Percentiles rank a stretch among this genome's conserved stretches.
These are phyloP conservation scores for Westerdykella aurantiaca DNA, from an alignment of 2,329 filamentous ascomycete genomes.

Conservation along the genomic window DNA sequence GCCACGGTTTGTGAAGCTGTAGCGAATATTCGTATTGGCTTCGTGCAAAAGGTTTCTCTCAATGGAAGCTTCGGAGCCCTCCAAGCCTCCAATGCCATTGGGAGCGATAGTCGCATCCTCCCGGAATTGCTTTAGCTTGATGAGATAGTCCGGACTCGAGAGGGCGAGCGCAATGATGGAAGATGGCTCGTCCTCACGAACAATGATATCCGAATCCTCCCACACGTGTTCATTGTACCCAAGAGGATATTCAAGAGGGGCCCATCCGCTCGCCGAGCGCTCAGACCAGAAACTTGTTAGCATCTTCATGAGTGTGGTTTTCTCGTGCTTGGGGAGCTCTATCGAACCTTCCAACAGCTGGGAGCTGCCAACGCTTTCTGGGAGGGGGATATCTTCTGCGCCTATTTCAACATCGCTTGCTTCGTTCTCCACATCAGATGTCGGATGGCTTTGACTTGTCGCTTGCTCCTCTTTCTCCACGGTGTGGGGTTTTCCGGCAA, in stretches of 20 bases:
- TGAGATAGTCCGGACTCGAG: conserved; percentile 78
- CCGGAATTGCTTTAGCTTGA: conserved; percentile 67
- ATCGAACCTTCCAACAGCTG: conserved; percentile 55
- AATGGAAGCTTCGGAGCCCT: conserved; percentile 60
- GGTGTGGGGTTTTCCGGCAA: conserved; percentile 11
- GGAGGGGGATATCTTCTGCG: conserved; percentile 61
- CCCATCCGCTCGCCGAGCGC: conserved; percentile 91
- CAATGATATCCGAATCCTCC: conserved; percentile 92
- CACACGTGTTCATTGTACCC: conserved; percentile 83
- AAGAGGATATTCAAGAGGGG: conserved; percentile 84
- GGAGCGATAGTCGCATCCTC: conserved; percentile 18
- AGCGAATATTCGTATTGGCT: conserved; percentile 90
- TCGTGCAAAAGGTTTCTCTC: conserved; percentile 79
- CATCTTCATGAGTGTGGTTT: conserved; percentile 89
- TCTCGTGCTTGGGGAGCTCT: conserved; percentile 87
- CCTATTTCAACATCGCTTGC: conserved; percentile 67
- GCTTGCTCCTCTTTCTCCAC: conserved; percentile 23
- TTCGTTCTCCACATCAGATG: conserved; percentile 50
- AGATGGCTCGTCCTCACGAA: conserved; percentile 94
- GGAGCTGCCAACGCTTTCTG: conserved; percentile 55
- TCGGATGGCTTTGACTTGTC: conserved; percentile 25
- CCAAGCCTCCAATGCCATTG: conserved; percentile 15
- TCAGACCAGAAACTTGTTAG: conserved; percentile 98
- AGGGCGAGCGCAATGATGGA: conserved; percentile 92
- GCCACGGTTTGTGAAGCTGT: conserved; percentile 89